phyloP scores from a whole-genome alignment of 192 early-diverging fungal species.

The Coemansia sp. region DNA sequence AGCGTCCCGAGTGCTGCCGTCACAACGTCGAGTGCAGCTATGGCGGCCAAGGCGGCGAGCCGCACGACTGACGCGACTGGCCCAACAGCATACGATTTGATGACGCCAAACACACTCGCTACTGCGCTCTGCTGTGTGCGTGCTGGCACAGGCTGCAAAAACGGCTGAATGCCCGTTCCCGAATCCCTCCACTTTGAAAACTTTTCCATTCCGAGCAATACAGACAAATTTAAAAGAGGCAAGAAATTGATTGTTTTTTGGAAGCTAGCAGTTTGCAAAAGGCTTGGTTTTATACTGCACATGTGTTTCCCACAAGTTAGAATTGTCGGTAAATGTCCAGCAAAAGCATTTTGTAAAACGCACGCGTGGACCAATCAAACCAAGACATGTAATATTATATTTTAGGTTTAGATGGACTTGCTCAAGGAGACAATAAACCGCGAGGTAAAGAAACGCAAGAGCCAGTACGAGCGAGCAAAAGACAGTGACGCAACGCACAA shows the following conservation, averaged over 20 bases:
- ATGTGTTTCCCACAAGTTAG: not conserved
- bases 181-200: slow-evolving; percentile 85
- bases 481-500: slow-evolving; percentile 38
- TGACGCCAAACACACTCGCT: slow-evolving; percentile 5
- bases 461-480: slow-evolving; percentile 42
- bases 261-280: too few species aligned
- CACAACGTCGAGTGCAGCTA: slow-evolving; percentile 53
- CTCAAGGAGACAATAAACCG: slow-evolving; percentile 65
- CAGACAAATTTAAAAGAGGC: not conserved
- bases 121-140: slow-evolving; percentile 29
- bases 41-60: slow-evolving; percentile 46
- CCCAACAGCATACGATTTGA: slow-evolving; percentile 31
- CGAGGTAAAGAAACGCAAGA: slow-evolving; percentile 71
- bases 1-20: not conserved
- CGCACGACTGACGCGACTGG: slow-evolving; percentile 46
- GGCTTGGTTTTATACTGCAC: not conserved
- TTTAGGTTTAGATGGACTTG: slow-evolving; percentile 51
- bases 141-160: slow-evolving; percentile 66
- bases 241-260: not conserved
- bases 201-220: slow-evolving; percentile 68
- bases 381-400: not conserved
- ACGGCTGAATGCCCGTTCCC: slow-evolving; percentile 89
- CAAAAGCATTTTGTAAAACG: not conserved
- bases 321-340: not conserved
- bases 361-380: not conserved